phyloP scores from a whole-genome alignment of 768 basidiomycete species.

The Trametes coccinea region DNA sequence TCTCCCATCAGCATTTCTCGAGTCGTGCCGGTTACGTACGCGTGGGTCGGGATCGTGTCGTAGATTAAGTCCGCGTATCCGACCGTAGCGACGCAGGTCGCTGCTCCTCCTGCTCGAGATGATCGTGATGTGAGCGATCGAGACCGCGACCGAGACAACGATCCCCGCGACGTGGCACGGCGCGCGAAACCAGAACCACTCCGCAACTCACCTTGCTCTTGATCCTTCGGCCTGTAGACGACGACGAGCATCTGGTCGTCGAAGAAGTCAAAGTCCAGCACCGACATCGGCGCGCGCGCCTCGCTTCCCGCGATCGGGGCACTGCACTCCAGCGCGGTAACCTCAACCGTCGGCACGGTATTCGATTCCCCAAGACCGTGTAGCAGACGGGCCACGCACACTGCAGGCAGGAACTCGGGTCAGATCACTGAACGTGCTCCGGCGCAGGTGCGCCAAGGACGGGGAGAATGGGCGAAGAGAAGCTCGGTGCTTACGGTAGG shows the following conservation, averaged over 20 bases:
- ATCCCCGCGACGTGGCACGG: no score
- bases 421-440: conserved; percentile 10
- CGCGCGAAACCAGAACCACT: not conserved
- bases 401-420: conserved; percentile 36
- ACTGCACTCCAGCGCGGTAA: conserved; percentile 56
- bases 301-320: conserved; percentile 43
- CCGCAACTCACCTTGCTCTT: conserved; percentile 46
- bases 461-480: conserved; percentile 10
- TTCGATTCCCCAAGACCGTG: conserved; percentile 44
- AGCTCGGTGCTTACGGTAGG: conserved; percentile 46
- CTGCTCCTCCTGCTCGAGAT: conserved; percentile 45
- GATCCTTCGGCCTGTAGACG: conserved; percentile 53
- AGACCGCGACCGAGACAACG: not conserved
- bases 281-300: conserved; percentile 43
- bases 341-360: conserved; percentile 42
- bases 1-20: conserved; percentile 69
- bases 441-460: not conserved
- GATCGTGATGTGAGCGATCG: conserved; percentile 34
- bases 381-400: conserved; percentile 57
- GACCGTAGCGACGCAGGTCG: conserved; percentile 59
- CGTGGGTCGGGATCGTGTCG: conserved; percentile 42
- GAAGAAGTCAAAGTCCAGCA: conserved; percentile 76
- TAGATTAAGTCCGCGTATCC: conserved; percentile 63
- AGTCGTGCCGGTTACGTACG: conserved; percentile 52
- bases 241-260: conserved; percentile 71